Evolutionary conservation across 495 filamentous ascomycete genomes (phyloP).

Genomic region (Penicillium goetzii): DNA sequence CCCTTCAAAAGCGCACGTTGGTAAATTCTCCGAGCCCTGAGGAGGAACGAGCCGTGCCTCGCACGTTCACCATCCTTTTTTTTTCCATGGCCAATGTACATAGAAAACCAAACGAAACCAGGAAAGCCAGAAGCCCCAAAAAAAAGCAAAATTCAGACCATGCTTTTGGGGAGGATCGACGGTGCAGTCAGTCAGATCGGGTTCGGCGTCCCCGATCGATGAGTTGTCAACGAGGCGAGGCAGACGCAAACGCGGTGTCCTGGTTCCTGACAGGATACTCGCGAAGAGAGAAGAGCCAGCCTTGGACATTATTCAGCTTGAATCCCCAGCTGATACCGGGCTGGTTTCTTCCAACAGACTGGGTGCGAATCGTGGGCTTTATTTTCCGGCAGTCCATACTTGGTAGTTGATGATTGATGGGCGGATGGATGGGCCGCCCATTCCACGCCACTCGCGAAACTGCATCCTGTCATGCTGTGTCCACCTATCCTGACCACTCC

Average conservation of each 20-base stretch:
- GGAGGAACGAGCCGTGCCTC: background rate
- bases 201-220: constrained; percentile 38
- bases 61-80: background rate
- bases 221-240: constrained; percentile 33
- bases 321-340: constrained; percentile 11
- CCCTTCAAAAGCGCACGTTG: constrained; percentile 14
- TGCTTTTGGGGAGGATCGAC: constrained; percentile 23
- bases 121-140: constrained; percentile 3
- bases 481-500: constrained; percentile 3
- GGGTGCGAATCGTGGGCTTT: background rate
- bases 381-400: constrained; percentile 3
- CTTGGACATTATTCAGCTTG: constrained; percentile 16
- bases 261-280: constrained; percentile 10
- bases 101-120: background rate
- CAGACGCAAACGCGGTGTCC: constrained; percentile 27
- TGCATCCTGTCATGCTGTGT: constrained; percentile 20
- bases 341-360: background rate
- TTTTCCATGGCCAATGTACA: background rate
- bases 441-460: constrained; percentile 11
- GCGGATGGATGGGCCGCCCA: constrained; percentile 12
- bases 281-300: background rate
- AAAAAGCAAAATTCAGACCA: background rate
- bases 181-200: constrained; percentile 26
- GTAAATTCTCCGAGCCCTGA: constrained; percentile 32
- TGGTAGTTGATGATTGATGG: background rate